Percentiles rank a stretch among this genome's conserved stretches.
These are phyloP conservation scores for Tripterygium wilfordii DNA, from an alignment of 177 flowering plant genomes.

Conservation along the genomic window DNA sequence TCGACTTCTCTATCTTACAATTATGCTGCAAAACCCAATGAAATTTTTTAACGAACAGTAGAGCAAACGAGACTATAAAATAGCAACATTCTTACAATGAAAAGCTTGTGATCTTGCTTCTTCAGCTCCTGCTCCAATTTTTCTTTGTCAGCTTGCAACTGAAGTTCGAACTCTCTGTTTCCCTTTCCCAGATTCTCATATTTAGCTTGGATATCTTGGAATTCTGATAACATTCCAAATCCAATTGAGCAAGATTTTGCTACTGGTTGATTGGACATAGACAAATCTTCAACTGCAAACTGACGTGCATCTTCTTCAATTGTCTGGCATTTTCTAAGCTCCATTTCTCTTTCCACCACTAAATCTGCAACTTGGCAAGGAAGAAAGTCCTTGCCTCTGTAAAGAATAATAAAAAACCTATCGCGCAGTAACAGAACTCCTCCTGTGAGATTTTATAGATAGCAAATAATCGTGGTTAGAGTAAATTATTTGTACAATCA, in stretches of 20 bases:
- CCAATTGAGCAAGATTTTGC: slow-evolving; percentile 17
- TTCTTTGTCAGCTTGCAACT: slow-evolving; percentile 51
- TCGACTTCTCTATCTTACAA: slow-evolving; percentile 60
- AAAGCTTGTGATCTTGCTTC: slow-evolving; percentile 54
- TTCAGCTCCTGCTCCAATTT: slow-evolving; percentile 57
- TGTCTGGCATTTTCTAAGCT: slow-evolving; percentile 43
- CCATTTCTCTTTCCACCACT: slow-evolving; percentile 57
- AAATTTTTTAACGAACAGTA: slow-evolving; percentile 1
- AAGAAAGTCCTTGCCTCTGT: slow-evolving; percentile 90
- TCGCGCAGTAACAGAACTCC: slow-evolving; percentile 79
- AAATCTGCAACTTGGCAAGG: slow-evolving; percentile 48
- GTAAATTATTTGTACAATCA: no score
- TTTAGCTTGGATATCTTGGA: slow-evolving; percentile 39
- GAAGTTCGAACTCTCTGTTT: slow-evolving; percentile 26
- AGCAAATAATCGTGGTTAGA: no score
- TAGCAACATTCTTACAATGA: slow-evolving; percentile 57
- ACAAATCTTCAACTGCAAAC: slow-evolving; percentile 37
- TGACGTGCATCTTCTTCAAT: slow-evolving; percentile 71
- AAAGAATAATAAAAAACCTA: slow-evolving; percentile 69
- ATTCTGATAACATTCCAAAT: slow-evolving; percentile 70
- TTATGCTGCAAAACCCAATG: slow-evolving; percentile 50
- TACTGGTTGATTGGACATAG: slow-evolving; percentile 13
- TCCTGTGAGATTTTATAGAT: slow-evolving; percentile 84
- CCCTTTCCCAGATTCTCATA: slow-evolving; percentile 13
- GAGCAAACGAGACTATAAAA: slow-evolving; percentile 1